Evolutionary conservation across 164 flowering plant genomes (phyloP).

Genomic region (Magnolia changhungtana): DNA sequence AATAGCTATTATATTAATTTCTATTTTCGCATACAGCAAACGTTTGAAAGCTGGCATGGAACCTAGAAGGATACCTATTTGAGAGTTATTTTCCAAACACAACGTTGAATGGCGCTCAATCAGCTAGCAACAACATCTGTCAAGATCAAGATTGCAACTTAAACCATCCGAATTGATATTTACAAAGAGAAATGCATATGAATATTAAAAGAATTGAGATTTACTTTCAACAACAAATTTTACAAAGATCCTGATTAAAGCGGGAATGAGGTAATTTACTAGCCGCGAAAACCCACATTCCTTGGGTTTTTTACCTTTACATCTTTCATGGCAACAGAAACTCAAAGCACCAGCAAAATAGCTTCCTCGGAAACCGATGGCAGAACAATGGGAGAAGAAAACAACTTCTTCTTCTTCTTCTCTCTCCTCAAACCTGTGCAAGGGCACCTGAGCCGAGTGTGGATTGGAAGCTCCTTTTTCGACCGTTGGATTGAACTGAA

Average conservation of each 20-base stretch:
- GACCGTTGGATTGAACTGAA: not conserved
- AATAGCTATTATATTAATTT: no score
- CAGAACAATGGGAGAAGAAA: not conserved
- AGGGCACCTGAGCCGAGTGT: not conserved
- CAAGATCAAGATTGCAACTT: no score
- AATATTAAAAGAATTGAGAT: constrained; percentile 16
- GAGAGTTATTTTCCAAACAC: no score
- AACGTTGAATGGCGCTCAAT: no score
- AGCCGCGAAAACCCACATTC: constrained; percentile 1
- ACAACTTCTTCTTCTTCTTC: not conserved
- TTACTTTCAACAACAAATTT: constrained; percentile 12
- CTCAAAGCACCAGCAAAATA: constrained; percentile 4
- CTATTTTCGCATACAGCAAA: no score
- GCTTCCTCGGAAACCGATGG: not conserved
- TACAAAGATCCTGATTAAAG: constrained; percentile 4
- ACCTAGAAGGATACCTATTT: no score
- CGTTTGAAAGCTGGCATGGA: no score
- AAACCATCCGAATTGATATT: not conserved
- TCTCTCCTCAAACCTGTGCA: not conserved
- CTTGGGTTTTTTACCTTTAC: not conserved
- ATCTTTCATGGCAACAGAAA: not conserved
- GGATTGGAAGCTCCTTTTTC: not conserved
- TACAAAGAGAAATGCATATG: not conserved
- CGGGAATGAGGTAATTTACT: not conserved
- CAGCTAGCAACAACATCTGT: no score